Percentiles rank a stretch among this genome's conserved stretches.
phyloP scores from a whole-genome alignment of 345 rosid species.

The Aquilaria yunnanensis region DNA sequence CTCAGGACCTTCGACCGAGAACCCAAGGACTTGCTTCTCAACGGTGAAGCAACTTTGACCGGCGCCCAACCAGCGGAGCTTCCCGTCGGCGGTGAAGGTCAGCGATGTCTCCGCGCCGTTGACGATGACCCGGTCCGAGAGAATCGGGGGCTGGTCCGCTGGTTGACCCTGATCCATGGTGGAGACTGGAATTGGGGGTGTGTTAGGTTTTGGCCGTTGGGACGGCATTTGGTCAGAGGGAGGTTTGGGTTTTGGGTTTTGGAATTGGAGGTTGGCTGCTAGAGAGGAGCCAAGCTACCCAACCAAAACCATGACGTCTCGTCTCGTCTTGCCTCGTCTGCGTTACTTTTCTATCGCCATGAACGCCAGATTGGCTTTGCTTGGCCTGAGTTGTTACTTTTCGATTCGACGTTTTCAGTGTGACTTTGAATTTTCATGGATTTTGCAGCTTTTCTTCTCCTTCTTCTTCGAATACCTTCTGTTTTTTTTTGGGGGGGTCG shows the following conservation, averaged over 20 bases:
- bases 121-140: conserved; percentile 47
- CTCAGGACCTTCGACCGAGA: conserved; percentile 42
- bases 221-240: neutral
- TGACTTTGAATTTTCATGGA: too few species aligned
- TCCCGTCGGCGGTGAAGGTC: conserved; percentile 49
- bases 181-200: neutral
- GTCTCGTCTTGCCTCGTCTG: too few species aligned
- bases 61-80: conserved; percentile 45
- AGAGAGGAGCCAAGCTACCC: too few species aligned
- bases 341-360: too few species aligned
- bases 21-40: conserved; percentile 65
- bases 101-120: conserved; percentile 32
- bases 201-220: neutral
- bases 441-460: too few species aligned
- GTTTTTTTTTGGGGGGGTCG: too few species aligned
- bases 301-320: too few species aligned
- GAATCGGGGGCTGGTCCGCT: conserved; percentile 17
- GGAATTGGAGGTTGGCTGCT: neutral
- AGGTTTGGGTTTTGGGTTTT: neutral
- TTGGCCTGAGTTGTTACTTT: too few species aligned
- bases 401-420: too few species aligned
- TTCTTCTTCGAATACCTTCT: too few species aligned
- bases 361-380: too few species aligned
- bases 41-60: conserved; percentile 33
- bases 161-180: conserved; percentile 23